phyloP scores from a whole-genome alignment of 306 rosid species.

The Luffa acutangula region DNA sequence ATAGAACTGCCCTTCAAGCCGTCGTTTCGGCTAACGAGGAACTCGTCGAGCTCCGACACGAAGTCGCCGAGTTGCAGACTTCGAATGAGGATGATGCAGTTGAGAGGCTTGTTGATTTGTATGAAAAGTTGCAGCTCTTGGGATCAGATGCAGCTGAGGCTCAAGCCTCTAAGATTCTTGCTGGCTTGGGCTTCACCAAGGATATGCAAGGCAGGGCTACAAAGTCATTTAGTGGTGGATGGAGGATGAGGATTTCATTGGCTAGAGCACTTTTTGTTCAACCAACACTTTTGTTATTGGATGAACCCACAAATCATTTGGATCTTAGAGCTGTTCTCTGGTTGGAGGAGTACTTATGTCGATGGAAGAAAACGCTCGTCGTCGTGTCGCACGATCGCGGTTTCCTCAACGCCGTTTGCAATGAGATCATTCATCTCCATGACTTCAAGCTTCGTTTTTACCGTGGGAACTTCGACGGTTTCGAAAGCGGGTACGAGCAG shows the following conservation, averaged over 20 bases:
- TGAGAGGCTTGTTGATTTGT: constrained; percentile 52
- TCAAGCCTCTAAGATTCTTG: constrained; percentile 71
- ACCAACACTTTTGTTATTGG: constrained; percentile 57
- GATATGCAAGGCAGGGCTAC: constrained; percentile 59
- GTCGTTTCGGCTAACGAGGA: constrained; percentile 63
- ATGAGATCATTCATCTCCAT: constrained; percentile 64
- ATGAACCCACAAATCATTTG: constrained; percentile 33
- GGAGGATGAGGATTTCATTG: constrained; percentile 45
- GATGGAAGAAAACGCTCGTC: constrained; percentile 60
- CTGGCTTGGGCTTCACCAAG: constrained; percentile 70
- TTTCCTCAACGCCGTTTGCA: constrained; percentile 61
- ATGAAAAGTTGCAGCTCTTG: constrained; percentile 36
- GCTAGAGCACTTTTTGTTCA: constrained; percentile 71
- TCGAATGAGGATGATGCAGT: constrained; percentile 36
- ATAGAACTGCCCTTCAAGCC: constrained; percentile 38
- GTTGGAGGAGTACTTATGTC: constrained; percentile 62
- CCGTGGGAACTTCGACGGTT: constrained; percentile 65
- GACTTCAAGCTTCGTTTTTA: constrained; percentile 63
- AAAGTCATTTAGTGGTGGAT: constrained; percentile 68
- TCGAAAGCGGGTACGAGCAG: constrained; percentile 65
- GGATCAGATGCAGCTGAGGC: constrained; percentile 74
- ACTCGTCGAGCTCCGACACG: constrained; percentile 42
- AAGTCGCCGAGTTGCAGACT: constrained; percentile 42
- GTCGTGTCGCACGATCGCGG: constrained; percentile 68
- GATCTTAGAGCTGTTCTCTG: constrained; percentile 74